These are phyloP conservation scores for Aspergillus luchuensis DNA, from an alignment of 2,329 filamentous ascomycete genomes.

Conservation along the genomic window DNA sequence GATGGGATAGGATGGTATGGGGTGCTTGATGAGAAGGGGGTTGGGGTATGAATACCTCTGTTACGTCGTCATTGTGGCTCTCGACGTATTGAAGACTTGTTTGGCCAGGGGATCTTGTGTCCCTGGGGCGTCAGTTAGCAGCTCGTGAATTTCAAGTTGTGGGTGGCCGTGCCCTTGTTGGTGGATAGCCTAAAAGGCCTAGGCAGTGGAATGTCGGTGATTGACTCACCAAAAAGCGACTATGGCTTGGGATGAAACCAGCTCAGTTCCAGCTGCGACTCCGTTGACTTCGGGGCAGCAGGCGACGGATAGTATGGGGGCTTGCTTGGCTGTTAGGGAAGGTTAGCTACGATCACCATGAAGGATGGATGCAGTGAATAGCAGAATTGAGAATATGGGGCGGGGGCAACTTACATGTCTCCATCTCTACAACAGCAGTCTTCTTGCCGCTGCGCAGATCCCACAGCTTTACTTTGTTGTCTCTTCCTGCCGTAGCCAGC, in stretches of 20 bases:
- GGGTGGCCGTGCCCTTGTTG: no score
- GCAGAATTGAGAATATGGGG: background rate
- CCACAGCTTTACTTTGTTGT: conserved; percentile 46
- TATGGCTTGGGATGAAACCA: conserved; percentile 46
- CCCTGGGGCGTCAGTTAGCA: conserved; percentile 41
- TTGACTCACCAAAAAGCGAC: conserved; percentile 48
- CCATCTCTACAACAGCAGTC: conserved; percentile 36
- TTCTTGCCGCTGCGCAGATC: conserved; percentile 39
- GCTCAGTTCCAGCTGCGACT: conserved; percentile 59
- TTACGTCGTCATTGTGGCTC: conserved; percentile 61
- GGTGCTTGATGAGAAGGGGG: no score
- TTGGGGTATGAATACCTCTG: conserved; percentile 44
- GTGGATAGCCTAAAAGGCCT: background rate
- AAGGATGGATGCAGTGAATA: no score
- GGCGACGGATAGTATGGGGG: conserved; percentile 56
- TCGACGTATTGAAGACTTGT: conserved; percentile 46
- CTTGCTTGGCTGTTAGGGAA: conserved; percentile 45
- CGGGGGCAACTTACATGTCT: conserved; percentile 34
- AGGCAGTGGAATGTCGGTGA: background rate
- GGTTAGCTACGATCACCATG: conserved; percentile 9
- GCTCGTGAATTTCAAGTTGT: conserved; percentile 6
- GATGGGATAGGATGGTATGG: no score
- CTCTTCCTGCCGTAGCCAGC: conserved; percentile 42
- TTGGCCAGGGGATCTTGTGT: conserved; percentile 43
- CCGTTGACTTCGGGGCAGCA: conserved; percentile 49